These are phyloP conservation scores for Suhomyces choctaworum DNA, from an alignment of 1,139 yeast genomes.

Conservation along the genomic window DNA sequence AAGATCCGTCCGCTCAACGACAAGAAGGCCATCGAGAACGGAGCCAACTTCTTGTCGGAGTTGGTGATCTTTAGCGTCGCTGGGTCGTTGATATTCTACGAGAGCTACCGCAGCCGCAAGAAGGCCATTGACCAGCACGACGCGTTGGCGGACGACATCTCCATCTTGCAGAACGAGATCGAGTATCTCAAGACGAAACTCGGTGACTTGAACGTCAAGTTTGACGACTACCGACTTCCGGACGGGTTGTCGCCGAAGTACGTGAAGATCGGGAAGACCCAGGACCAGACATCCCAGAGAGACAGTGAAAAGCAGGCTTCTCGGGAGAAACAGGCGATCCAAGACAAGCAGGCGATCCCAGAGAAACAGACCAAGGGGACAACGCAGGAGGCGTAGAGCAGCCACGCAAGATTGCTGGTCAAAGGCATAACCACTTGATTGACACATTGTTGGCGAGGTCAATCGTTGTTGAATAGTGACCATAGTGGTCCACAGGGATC, in stretches of 20 bases:
- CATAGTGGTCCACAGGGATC: too few relatives aligned
- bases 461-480: too few relatives aligned
- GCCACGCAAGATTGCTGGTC: too few relatives aligned
- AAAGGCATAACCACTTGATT: too few relatives aligned
- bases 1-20: conserved; percentile 80
- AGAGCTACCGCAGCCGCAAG: conserved; percentile 65
- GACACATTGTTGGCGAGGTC: too few relatives aligned
- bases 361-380: too few relatives aligned
- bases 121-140: conserved; percentile 65
- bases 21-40: conserved; percentile 78
- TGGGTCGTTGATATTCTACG: conserved; percentile 74
- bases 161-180: conserved; percentile 68
- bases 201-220: conserved; percentile 36
- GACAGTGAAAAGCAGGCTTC: too few relatives aligned
- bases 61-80: conserved; percentile 77
- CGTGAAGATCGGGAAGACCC: conserved; percentile 36
- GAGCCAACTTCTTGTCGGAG: conserved; percentile 80
- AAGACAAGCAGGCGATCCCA: too few relatives aligned
- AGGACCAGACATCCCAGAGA: too few relatives aligned
- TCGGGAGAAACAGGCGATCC: too few relatives aligned
- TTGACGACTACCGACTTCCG: conserved; percentile 52
- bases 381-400: too few relatives aligned
- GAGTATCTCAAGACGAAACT: conserved; percentile 56
- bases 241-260: conserved; percentile 47
- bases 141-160: conserved; percentile 66